Conservation (phyloP, 2,329 filamentous ascomycete genomes). For the Acephala macrosclerotiorum region DNA sequence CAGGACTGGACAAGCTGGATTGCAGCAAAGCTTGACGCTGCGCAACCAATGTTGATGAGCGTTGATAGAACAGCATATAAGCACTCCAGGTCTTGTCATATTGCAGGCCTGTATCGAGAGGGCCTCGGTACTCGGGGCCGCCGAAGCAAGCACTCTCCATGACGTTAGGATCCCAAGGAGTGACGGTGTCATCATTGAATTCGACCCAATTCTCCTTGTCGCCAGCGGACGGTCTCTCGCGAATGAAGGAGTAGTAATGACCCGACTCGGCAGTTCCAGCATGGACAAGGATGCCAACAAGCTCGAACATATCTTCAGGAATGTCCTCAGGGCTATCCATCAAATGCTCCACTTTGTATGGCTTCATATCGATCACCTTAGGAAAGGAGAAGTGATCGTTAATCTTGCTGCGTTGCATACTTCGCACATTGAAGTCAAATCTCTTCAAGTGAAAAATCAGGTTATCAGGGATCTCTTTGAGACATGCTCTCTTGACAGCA, state of each 20-base stretch:
- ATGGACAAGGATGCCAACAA: slow-evolving; percentile 95
- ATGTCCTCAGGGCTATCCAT: slow-evolving; percentile 64
- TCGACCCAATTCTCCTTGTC: slow-evolving; percentile 75
- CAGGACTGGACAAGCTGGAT: slow-evolving; percentile 47
- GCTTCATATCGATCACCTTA: slow-evolving; percentile 80
- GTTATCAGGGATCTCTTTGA: slow-evolving; percentile 93
- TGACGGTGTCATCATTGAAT: slow-evolving; percentile 91
- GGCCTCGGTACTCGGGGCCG: slow-evolving; percentile 64
- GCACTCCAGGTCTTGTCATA: slow-evolving; percentile 81
- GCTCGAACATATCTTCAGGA: slow-evolving; percentile 81
- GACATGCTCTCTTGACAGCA: slow-evolving; percentile 89
- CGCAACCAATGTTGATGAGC: slow-evolving; percentile 68
- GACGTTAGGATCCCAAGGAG: slow-evolving; percentile 73
- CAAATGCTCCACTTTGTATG: slow-evolving; percentile 87
- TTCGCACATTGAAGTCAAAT: slow-evolving; percentile 81
- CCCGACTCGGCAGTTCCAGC: slow-evolving; percentile 92
- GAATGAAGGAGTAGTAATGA: slow-evolving; percentile 96
- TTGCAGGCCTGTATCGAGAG: slow-evolving; percentile 54
- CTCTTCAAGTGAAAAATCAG: slow-evolving; percentile 94
- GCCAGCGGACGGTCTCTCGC: slow-evolving; percentile 70
- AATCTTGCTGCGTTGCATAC: slow-evolving; percentile 86
- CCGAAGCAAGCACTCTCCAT: slow-evolving; percentile 84
- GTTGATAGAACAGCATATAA: slow-evolving; percentile 98
- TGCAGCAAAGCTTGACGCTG: slow-evolving; percentile 57
- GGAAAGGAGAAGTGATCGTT: slow-evolving; percentile 96